Percentiles rank a stretch among this genome's conserved stretches.
These are phyloP conservation scores for Solanum chmielewskii DNA, from an alignment of 257 asterid genomes.

Conservation along the genomic window DNA sequence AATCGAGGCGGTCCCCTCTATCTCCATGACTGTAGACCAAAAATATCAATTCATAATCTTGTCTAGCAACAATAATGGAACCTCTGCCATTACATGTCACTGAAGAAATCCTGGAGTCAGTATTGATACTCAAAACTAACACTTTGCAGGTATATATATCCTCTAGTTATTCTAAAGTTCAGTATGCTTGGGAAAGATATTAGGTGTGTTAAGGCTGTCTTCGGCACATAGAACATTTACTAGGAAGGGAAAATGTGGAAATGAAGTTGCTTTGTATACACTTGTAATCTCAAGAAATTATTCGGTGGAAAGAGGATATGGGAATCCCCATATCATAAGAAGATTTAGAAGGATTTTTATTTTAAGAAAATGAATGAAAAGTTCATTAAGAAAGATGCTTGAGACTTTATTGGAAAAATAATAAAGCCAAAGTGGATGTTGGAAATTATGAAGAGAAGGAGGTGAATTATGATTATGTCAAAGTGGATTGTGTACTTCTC, in stretches of 20 bases:
- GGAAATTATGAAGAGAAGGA: background rate
- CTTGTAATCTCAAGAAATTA: background rate
- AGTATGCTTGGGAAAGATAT: background rate
- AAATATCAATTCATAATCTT: background rate
- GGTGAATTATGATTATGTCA: background rate
- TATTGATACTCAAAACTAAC: background rate
- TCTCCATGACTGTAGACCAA: background rate
- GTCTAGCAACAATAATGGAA: background rate
- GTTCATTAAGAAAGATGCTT: constrained; percentile 14
- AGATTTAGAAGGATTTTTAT: constrained; percentile 16
- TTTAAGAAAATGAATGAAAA: constrained; percentile 19
- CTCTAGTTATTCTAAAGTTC: background rate
- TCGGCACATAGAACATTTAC: background rate
- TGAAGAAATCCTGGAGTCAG: background rate
- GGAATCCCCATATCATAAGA: background rate
- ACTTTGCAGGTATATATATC: background rate
- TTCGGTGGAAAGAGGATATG: background rate
- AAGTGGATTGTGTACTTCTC: background rate
- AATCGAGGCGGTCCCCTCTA: background rate
- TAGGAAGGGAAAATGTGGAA: background rate
- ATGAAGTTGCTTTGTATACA: background rate
- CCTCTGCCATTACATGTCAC: background rate
- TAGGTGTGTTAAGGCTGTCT: background rate
- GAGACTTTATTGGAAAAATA: constrained; percentile 1
- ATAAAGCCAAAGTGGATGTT: background rate